Evolutionary conservation across 176 grass and related monocot species (phyloP).

Genomic region (Hsuehochloa calcarea): DNA sequence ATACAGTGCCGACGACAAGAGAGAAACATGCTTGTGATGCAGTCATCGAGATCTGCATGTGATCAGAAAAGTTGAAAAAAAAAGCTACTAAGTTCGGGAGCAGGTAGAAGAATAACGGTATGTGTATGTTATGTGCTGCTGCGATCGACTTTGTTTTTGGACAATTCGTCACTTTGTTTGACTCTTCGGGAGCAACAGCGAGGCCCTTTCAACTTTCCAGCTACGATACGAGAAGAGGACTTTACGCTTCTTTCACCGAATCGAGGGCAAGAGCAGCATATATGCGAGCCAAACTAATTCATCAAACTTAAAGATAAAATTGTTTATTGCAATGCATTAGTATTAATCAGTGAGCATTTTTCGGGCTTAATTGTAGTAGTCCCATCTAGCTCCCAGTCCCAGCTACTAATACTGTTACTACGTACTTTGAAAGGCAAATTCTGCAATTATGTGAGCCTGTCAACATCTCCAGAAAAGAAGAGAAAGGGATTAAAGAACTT

Average conservation of each 20-base stretch:
- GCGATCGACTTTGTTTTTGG: neutral
- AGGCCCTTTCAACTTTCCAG: neutral
- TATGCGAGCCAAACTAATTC: neutral
- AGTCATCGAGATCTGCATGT: neutral
- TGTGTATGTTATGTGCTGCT: neutral
- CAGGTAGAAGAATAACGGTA: neutral
- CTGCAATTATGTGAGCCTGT: neutral
- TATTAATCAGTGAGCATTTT: neutral
- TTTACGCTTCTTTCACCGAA: neutral
- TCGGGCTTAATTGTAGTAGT: neutral
- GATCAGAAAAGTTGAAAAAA: neutral
- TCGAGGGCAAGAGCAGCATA: neutral
- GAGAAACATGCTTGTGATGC: neutral
- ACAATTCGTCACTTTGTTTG: conserved; percentile 7
- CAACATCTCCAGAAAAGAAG: neutral
- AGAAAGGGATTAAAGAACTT: neutral
- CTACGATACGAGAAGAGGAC: neutral
- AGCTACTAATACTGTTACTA: neutral
- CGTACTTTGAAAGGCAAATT: neutral
- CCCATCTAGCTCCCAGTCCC: too few relatives aligned
- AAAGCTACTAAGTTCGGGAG: neutral
- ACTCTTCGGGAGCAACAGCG: neutral
- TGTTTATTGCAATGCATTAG: neutral
- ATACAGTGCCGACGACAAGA: neutral
- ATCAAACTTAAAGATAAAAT: neutral